A percentile compares a stretch with the other conserved stretches of the same genome.
Evolutionary conservation across 2,329 filamentous ascomycete species (phyloP).

Genomic region (Phaeosphaeria sp.): DNA sequence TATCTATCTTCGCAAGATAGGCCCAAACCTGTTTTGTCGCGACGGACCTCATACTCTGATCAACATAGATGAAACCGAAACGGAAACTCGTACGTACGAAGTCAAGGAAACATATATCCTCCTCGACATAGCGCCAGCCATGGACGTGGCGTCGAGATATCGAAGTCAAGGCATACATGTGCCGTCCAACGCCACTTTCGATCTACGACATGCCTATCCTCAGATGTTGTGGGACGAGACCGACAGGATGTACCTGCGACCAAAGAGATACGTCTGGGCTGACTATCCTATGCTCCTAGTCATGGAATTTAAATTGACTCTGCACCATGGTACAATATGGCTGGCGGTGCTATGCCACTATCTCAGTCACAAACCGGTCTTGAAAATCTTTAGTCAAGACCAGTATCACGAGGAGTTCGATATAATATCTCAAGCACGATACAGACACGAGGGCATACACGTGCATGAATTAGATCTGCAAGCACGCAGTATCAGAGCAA

Average conservation of each 20-base stretch:
- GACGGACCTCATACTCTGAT: neutral
- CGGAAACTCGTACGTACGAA: neutral
- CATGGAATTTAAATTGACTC: neutral
- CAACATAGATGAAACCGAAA: neutral
- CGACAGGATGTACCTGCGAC: slow-evolving; percentile 1
- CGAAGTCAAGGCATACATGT: slow-evolving; percentile 1
- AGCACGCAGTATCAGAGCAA: neutral
- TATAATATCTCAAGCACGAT: slow-evolving; percentile 2
- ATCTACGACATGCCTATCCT: neutral
- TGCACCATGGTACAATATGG: neutral
- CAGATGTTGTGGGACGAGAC: slow-evolving; percentile 1
- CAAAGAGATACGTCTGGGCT: slow-evolving; percentile 2
- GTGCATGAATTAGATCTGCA: slow-evolving; percentile 4
- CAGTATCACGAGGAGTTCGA: slow-evolving; percentile 1
- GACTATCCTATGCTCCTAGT: slow-evolving; percentile 3
- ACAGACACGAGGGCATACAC: neutral
- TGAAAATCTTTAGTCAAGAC: neutral
- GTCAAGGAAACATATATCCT: slow-evolving; percentile 3
- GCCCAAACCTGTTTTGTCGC: slow-evolving; percentile 1
- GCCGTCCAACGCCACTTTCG: neutral
- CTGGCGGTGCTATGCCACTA: slow-evolving; percentile 1
- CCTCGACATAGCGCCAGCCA: neutral
- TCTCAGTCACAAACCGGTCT: neutral
- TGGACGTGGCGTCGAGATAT: neutral
- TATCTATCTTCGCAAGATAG: slow-evolving; percentile 2